Evolutionary conservation across 495 filamentous ascomycete species (phyloP), one percentile per base, ranked within the genome.

Genomic region (Aspergillus coremiiformis): DNA sequence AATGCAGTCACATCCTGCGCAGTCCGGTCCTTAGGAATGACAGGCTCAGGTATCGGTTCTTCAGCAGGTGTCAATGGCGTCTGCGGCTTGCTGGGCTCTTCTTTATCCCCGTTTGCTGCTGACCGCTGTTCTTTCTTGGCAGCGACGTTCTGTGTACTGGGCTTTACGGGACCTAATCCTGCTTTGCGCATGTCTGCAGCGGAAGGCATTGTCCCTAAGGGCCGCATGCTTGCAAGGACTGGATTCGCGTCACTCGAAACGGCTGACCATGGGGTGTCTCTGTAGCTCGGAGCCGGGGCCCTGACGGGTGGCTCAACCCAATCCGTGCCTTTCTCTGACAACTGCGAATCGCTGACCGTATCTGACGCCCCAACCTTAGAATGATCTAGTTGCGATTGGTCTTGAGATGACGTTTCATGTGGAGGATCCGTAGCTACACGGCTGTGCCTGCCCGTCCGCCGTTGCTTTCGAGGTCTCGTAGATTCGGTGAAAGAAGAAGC

Each of bases 271-370:
- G 66, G 63, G 15, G 73, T 76, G 50, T 92, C 89, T 65, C 79
- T 74, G 63, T 82, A 92, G 55, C 84, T 88, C 1, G 89, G 79
- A 22, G 65, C 67, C 54, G 85, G 83, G 23, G 74, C 68, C 55
- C 82, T 78, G 32, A 84, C 57, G 6, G 81, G 74, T 3, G 89
- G 89, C 67, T 94, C 89, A 39, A 78, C 66, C 88, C 89, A 92
- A 39, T 73, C 69, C 45, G 80, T 71, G 64, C 79, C 35, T 7
- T 52, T 45, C 12, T 22, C 39, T 29, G 15, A 6, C 39, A 47
- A 5, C 12, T 60, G 54, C 17, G 53, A 49, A 27, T 51, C 57
- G 44, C 50, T 52, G 5, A 33, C 10, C 12, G 17, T 48, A 17
- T 49, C 51, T 1, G 12, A 42, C 20, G 21, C 37, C 32, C 26